Percentiles rank a stretch among this genome's conserved stretches.
Conservation (phyloP, 1,284 basidiomycete species). For the Leccinum pachyderme region DNA sequence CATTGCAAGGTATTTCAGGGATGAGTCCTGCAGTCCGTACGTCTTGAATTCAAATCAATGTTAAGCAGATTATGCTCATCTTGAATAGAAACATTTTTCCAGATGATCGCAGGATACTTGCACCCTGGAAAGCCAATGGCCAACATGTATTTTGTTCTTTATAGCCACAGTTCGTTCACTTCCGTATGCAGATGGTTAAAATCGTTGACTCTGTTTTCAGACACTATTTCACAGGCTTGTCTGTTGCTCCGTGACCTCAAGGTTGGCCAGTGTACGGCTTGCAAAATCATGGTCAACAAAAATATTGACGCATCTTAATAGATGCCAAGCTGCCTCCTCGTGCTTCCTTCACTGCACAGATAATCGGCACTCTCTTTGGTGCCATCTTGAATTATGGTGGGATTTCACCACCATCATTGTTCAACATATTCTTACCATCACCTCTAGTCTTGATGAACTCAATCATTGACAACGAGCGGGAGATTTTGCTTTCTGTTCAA, state of each 20-base stretch:
- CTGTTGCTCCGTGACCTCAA: slow-evolving; percentile 55
- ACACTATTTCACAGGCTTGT: slow-evolving; percentile 43
- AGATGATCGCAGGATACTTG: slow-evolving; percentile 61
- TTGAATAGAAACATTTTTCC: slow-evolving; percentile 37
- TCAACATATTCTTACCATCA: not conserved
- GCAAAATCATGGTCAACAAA: slow-evolving; percentile 1
- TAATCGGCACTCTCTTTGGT: slow-evolving; percentile 47
- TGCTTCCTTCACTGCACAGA: slow-evolving; percentile 62
- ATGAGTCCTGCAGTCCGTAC: slow-evolving; percentile 47
- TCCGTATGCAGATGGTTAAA: not conserved
- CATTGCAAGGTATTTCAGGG: slow-evolving; percentile 54
- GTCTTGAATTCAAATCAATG: not conserved
- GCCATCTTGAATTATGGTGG: slow-evolving; percentile 52
- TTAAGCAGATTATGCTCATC: not conserved
- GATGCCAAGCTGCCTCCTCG: slow-evolving; percentile 68
- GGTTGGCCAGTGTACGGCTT: slow-evolving; percentile 50
- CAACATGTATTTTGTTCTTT: slow-evolving; percentile 60
- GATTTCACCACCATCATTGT: not conserved
- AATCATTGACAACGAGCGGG: slow-evolving; percentile 52
- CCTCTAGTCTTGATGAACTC: slow-evolving; percentile 51
- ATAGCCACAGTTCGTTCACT: slow-evolving; percentile 42
- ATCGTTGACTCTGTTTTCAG: slow-evolving; percentile 20
- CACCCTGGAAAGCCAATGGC: slow-evolving; percentile 59
- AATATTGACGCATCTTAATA: slow-evolving; percentile 6
- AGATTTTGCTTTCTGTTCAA: slow-evolving; percentile 43